Conservation (phyloP, 2,329 filamentous ascomycete genomes). For the Aspergillus neoniger region DNA sequence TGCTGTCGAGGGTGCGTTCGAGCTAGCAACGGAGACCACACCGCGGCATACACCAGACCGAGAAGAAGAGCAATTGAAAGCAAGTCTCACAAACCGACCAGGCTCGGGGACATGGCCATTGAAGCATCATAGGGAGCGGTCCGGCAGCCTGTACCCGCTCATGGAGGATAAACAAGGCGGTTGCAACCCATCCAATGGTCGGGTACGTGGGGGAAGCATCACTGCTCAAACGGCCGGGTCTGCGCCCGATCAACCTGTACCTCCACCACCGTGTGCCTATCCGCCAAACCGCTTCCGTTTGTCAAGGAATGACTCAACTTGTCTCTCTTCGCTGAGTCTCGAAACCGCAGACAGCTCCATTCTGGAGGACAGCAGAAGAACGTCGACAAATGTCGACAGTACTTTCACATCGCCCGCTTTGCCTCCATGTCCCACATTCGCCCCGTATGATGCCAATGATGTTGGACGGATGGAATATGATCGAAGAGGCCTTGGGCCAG, state of each 20-base stretch:
- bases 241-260: constrained; percentile 40
- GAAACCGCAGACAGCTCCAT: constrained; percentile 44
- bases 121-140: constrained; percentile 25
- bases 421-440: constrained; percentile 37
- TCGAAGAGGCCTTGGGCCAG: constrained; percentile 30
- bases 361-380: constrained; percentile 34
- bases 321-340: constrained; percentile 39
- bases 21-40: constrained; percentile 40
- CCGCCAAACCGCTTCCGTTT: constrained; percentile 36
- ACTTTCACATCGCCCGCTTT: constrained; percentile 34
- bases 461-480: constrained; percentile 35
- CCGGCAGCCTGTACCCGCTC: constrained; percentile 26
- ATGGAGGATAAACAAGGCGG: constrained; percentile 25
- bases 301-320: constrained; percentile 38
- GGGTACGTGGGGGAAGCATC: constrained; percentile 36
- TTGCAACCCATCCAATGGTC: constrained; percentile 26
- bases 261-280: constrained; percentile 36
- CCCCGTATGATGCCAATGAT: constrained; percentile 41
- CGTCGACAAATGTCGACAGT: constrained; percentile 30
- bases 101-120: constrained; percentile 36
- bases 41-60: constrained; percentile 40
- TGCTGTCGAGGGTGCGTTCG: constrained; percentile 37
- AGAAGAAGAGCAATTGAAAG: constrained; percentile 25
- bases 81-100: constrained; percentile 30
- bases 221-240: constrained; percentile 36